These are phyloP conservation scores for Phytophthora colocasiae DNA, from an alignment of 352 stramenopile species.

Conservation along the genomic window DNA sequence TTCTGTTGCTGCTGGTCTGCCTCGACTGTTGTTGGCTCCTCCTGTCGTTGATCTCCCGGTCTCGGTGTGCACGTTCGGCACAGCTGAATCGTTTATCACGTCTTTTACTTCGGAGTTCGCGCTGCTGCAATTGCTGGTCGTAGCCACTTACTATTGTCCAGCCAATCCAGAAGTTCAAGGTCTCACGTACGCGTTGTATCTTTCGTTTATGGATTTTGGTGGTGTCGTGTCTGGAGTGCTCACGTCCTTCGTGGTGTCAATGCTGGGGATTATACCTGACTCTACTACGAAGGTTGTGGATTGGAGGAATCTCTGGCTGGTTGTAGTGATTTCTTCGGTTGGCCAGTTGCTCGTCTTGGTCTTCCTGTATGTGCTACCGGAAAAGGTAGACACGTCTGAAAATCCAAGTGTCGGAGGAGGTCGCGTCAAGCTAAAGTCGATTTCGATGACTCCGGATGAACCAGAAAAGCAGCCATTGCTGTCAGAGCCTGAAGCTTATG, in stretches of 20 bases:
- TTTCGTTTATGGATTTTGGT: constrained; percentile 90
- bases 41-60: constrained; percentile 60
- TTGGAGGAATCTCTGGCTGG: constrained; percentile 66
- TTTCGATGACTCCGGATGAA: constrained; percentile 16
- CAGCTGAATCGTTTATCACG: constrained; percentile 77
- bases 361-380: constrained; percentile 74
- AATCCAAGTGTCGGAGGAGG: constrained; percentile 6
- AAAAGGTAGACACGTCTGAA: constrained; percentile 56
- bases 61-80: constrained; percentile 73
- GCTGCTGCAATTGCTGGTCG: constrained; percentile 81
- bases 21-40: constrained; percentile 67
- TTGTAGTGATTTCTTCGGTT: constrained; percentile 63
- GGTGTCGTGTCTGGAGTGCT: constrained; percentile 75
- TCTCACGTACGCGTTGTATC: constrained; percentile 81
- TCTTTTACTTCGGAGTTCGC: constrained; percentile 83
- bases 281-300: constrained; percentile 59
- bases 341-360: constrained; percentile 73
- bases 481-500: constrained; percentile 32
- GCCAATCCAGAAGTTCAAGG: constrained; percentile 61
- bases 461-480: constrained; percentile 62
- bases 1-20: constrained; percentile 67
- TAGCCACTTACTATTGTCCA: constrained; percentile 86
- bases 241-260: constrained; percentile 58
- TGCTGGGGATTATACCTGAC: constrained; percentile 68
- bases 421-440: constrained; percentile 19